Evolutionary conservation across 306 rosid species (phyloP), one percentile per base, ranked within the genome.

Genomic region (Quercus engelmannii): DNA sequence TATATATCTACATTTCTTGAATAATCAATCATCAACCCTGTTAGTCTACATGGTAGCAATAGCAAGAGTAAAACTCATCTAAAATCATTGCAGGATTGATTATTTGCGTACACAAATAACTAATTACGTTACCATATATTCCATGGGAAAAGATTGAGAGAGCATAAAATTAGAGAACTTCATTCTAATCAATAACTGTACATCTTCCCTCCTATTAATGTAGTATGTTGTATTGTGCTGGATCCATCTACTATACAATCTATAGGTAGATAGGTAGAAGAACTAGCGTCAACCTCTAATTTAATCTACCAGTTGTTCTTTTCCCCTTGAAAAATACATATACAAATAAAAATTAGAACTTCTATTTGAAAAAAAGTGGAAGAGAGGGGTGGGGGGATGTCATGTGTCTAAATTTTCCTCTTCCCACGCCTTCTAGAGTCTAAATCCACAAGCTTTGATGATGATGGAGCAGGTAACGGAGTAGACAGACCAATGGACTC

Each of bases 401-500:
- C 46, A 8, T 8, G 12, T 41, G 11, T 41, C 85, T 89, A 94
- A 52, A 88, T 76, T 90, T 87, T 93, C 89, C 93, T 80, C 85
- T 91, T 95, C 77, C 94, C 92, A 56, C 86, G 96, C 82, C 88
- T 86, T 61, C 93, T 81, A 0, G 79, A 74, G 85, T 91, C 96
- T 64, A 91, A 73, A 81, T 95, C 99, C 76, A 91, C 89, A 58
- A 95, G 96, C 86, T 89, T 90, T 46, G 90, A 78, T 5, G 91
- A 81, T 21, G 96, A 86, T 26, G 74, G 85, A 69, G 83, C 78
- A 1, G 96, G 92, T 67, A 80, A 21, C 5, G 92, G 88, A 59
- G 92, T 81, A 5, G 90, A 76, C 62, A 91, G 80, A 81, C 99
- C 99, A 72, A 95, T 61, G 31, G 99, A 95, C 90, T 91, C 99